These are phyloP conservation scores for Phytophthora brassicae DNA, from an alignment of 352 stramenopile species.

Conservation along the genomic window DNA sequence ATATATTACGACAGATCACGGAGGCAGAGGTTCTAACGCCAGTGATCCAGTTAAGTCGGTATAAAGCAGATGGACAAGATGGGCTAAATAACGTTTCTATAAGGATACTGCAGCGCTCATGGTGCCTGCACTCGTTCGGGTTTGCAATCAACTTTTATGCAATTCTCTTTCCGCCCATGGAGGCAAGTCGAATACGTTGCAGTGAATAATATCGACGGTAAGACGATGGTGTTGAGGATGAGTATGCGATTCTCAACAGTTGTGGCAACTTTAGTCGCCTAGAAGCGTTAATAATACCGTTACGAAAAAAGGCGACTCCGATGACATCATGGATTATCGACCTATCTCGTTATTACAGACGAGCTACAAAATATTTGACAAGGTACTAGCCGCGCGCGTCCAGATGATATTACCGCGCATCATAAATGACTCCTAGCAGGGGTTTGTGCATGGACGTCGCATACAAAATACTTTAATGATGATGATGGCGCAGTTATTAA, in stretches of 20 bases:
- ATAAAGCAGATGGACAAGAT: not conserved
- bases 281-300: not conserved
- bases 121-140: too few species aligned
- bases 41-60: too few species aligned
- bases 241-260: slow-evolving; percentile 1
- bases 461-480: slow-evolving; percentile 4
- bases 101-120: too few species aligned
- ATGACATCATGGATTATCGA: slow-evolving; percentile 6
- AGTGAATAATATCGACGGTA: too few species aligned
- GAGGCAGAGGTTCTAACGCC: not conserved
- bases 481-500: not conserved
- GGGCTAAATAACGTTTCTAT: not conserved
- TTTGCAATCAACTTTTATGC: too few species aligned
- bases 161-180: too few species aligned
- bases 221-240: not conserved
- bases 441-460: slow-evolving; percentile 4
- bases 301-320: slow-evolving; percentile 9
- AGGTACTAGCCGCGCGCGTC: not conserved
- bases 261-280: slow-evolving; percentile 1
- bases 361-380: slow-evolving; percentile 12
- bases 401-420: not conserved
- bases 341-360: slow-evolving; percentile 15
- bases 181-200: too few species aligned
- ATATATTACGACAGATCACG: not conserved
- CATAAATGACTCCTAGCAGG: slow-evolving; percentile 6